Evolutionary conservation across 768 basidiomycete species (phyloP), one percentile per base, ranked within the genome.

Genomic region (Boletus insuetus): DNA sequence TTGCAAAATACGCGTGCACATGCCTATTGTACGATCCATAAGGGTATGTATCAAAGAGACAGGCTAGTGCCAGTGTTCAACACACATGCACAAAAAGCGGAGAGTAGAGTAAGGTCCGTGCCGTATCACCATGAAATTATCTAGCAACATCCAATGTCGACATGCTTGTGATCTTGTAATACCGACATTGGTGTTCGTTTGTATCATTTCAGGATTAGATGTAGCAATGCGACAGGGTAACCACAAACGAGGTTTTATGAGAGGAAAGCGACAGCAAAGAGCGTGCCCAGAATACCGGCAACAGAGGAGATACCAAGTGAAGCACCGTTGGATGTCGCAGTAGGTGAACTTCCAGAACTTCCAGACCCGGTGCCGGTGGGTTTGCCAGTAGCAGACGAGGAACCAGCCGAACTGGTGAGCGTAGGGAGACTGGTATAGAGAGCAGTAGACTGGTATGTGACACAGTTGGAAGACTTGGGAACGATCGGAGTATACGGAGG

Each of bases 391-490:
- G n/a, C 2, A 3, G 35, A n/a, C 0, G 54, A 1, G 1, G 51
- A 29, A 24, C 53, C 9, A 38, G 22, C 19, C 0, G n/a, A 22
- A 12, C 46, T 8, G 13, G 56, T 50, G 10, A 55, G n/a, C 0
- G 55, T 19, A 3, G 69, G 69, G 14, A 69, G 51, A 24, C 14
- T 52, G 2, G 70, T 64, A 64, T 69, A 82, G 19, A 82, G 66
- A 4, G 61, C 67, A 7, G 69, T 17, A 3, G 75, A 77, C 14
- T 68, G 52, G 58, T 64, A 75, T 2, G 73, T 73, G 6, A 68
- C 61, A 49, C 81, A 82, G 67, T 77, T 76, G 53, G 77, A 78
- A 29, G 79, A 78, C 10, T 74, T 16, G 10, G 80, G 78, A 35
- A 73, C 32, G 9, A 51, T 46, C 0, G 79, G 67, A 2, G 69